Conservation (phyloP, 2,329 filamentous ascomycete species). For the Hypocrella siamensis region DNA sequence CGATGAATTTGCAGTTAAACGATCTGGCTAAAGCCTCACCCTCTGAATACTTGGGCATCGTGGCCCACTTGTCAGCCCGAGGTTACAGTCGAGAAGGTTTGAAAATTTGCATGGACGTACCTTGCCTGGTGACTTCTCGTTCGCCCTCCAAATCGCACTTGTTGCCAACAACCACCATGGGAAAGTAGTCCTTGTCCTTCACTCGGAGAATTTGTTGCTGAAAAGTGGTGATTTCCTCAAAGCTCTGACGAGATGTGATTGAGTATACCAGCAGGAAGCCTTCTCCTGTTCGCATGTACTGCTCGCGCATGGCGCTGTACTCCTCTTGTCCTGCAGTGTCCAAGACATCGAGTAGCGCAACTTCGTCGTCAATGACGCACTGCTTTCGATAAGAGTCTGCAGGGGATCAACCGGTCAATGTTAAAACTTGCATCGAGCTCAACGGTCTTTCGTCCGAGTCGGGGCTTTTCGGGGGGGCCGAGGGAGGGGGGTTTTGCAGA, state of each 20-base stretch:
- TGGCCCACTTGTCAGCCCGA: not conserved
- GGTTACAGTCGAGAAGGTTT: not conserved
- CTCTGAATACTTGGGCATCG: constrained; percentile 39
- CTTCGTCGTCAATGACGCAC: constrained; percentile 96
- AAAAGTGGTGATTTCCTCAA: constrained; percentile 97
- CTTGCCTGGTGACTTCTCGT: constrained; percentile 80
- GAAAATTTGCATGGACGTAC: constrained; percentile 31
- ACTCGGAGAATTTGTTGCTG: constrained; percentile 97
- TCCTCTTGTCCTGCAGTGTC: constrained; percentile 98
- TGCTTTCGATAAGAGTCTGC: constrained; percentile 99
- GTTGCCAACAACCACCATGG: constrained; percentile 97
- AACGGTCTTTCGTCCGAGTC: too few relatives aligned
- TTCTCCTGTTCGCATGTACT: constrained; percentile 98
- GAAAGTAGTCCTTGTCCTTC: constrained; percentile 99
- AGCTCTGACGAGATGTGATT: constrained; percentile 92
- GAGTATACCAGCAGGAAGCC: constrained; percentile 97
- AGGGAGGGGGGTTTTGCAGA: too few relatives aligned
- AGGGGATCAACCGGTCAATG: not conserved
- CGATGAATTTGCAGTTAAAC: constrained; percentile 97
- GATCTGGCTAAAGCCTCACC: constrained; percentile 71
- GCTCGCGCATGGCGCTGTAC: constrained; percentile 98
- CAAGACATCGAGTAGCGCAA: constrained; percentile 91
- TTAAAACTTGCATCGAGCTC: too few relatives aligned
- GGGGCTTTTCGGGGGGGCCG: too few relatives aligned
- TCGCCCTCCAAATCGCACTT: constrained; percentile 96